Evolutionary conservation across 345 rosid genomes (phyloP), one percentile per base, ranked within the genome.

Genomic region (Pseudoturritis turrita): DNA sequence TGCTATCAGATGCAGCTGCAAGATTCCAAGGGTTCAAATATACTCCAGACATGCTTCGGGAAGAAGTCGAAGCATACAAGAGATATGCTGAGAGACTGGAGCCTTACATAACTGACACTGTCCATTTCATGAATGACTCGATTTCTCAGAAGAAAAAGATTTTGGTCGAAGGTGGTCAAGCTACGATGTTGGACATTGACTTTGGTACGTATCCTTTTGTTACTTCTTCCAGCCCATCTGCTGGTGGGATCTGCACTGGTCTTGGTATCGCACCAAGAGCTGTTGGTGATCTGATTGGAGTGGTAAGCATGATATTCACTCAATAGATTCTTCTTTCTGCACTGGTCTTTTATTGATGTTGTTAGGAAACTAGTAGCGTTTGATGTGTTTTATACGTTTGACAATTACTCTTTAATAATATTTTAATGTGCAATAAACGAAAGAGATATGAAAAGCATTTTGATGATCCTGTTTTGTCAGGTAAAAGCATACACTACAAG

Each of bases 81-180:
- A 86, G 96, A 68, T 95, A 77, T 70, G 94, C 98, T 13, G 96
- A 91, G 78, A 88, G 96, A 78, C 73, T 95, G 83, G 96, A 95
- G 70, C 99, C 98, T 0, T 95, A 74, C 76, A 85, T 95, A 28
- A 83, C 87, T 4, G 99, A 91, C 77, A 95, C 98, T 3, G 93
- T 94, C 67, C 86, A 88, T 83, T 77, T 94, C 58, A 80, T 95
- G 80, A 88, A 91, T 57, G 96, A 95, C 26, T 84, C 90, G 2
- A 89, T 95, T 60, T 69, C 74, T 6, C 85, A 87, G 80, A 88
- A 88, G 78, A 90, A 89, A 70, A 95, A 80, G 76, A 81, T 95
- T 79, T 78, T 91, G 86, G 93, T 95, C 7, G 99, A 95, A 85
- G 99, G 99, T 75, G 97, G 99, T 71, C 99, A 95, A 70, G 99